phyloP scores from a whole-genome alignment of 2,329 filamentous ascomycete genomes.

The Aspergillus neotritici region DNA sequence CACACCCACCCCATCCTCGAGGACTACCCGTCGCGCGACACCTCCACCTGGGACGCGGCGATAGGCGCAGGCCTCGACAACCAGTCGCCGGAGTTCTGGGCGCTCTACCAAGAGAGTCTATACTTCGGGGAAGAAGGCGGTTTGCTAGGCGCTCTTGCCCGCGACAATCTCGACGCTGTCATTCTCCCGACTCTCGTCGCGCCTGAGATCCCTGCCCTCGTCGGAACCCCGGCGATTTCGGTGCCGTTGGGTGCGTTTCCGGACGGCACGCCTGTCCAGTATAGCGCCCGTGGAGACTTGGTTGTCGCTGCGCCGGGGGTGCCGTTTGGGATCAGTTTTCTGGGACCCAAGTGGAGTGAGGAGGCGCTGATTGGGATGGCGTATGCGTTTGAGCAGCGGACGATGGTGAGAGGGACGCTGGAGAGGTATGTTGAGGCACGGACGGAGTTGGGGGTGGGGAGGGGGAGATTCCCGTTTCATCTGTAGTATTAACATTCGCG shows the following conservation, averaged over 20 bases:
- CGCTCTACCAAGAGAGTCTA: conserved; percentile 49
- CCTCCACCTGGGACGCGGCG: conserved; percentile 50
- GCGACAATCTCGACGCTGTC: conserved; percentile 56
- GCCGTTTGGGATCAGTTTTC: conserved; percentile 59
- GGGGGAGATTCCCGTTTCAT: too few species aligned
- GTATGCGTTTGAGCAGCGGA: conserved; percentile 64
- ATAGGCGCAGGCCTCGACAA: conserved; percentile 53
- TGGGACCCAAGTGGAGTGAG: conserved; percentile 58
- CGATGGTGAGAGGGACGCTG: conserved; percentile 43
- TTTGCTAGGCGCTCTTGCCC: conserved; percentile 54
- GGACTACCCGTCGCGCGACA: conserved; percentile 58
- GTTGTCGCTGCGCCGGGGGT: conserved; percentile 51
- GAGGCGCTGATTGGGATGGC: conserved; percentile 58
- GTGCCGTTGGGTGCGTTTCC: conserved; percentile 58
- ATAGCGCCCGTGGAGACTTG: conserved; percentile 47
- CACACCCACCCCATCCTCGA: conserved; percentile 46
- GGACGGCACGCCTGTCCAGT: conserved; percentile 34
- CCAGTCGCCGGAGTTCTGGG: conserved; percentile 53
- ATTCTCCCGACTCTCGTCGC: conserved; percentile 53
- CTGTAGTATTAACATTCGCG: too few species aligned
- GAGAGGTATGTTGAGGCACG: conserved; percentile 46
- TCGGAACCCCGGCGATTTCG: conserved; percentile 57
- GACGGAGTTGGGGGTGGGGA: conserved; percentile 37
- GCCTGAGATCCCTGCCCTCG: conserved; percentile 47
- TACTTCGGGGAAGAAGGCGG: conserved; percentile 55